Base-by-base conservation (phyloP, 192 early-diverging fungal species). In the Chytriomyces sp. region DNA sequence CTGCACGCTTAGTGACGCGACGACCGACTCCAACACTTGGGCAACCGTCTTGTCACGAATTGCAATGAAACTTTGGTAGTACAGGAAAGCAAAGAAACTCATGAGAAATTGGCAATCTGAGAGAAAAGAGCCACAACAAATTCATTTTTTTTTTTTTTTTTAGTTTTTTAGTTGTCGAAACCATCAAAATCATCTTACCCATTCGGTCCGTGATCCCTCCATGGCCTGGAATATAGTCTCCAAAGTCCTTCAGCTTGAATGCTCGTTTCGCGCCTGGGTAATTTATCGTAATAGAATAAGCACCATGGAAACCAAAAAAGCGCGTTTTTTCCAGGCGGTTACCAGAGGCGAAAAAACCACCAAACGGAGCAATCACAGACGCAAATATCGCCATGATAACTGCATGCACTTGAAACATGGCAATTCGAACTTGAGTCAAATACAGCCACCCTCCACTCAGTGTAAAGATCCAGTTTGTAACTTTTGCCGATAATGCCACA, bases 171-270 rank as follows among this genome's bases (percentile, higher is more conserved):
- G 45, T 61, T 35, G 45, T 18, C 20, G 16, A 13, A 67, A 5
- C 59, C 2, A 23, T n/a, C 20, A 7, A 62, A 69, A 5, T 28
- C 3, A 44, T 47, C 64, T 18, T 67, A 76, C 75, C 78, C 88
- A 99, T 96, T 35, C 97, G 91, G 84, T 99, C 97, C 0, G 97
- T 97, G 43, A 97, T 87, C 43, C 97, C 97, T 75, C 97, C 97
- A 72, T 99, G 97, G 24, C 97, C 97, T 6, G 97, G 97, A 72
- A 99, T 99, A 46, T 91, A 94, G 79, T 97, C 91, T 10, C 94
- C 93, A 84, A 97, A 99, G 80, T 99, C 97, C 81, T 98, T 97
- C 81, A 97, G 92, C 62, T 97, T 95, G 85, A 99, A 97, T 1
- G 97, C 97, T 44, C 97, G 88, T 83, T 99, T 99, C 69, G 96